A percentile compares a stretch with the other conserved stretches of the same genome.
These are phyloP conservation scores for Picocystis sp. DNA, from an alignment of 163 green algal genomes.

Conservation along the genomic window DNA sequence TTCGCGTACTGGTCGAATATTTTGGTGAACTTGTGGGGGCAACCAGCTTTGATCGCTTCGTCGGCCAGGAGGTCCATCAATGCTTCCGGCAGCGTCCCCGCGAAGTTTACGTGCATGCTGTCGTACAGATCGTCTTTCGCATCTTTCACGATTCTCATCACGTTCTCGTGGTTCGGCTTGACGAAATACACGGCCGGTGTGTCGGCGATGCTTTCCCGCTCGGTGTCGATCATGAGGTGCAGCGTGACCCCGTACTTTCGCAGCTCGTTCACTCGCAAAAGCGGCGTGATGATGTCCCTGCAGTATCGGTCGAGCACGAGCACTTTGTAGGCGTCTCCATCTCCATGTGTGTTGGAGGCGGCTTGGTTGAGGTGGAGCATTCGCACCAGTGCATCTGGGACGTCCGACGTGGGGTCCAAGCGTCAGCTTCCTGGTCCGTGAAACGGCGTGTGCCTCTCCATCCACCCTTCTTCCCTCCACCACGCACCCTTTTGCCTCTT, in stretches of 20 bases:
- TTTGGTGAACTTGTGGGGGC: constrained; percentile 18
- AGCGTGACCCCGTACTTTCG: constrained; percentile 85
- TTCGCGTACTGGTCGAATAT: constrained; percentile 77
- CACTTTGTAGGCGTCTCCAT: constrained; percentile 79
- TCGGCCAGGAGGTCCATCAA: constrained; percentile 74
- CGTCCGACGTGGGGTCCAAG: too few relatives aligned
- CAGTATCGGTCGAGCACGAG: constrained; percentile 77
- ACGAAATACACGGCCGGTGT: constrained; percentile 95
- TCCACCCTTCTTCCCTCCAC: too few relatives aligned
- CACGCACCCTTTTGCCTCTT: too few relatives aligned
- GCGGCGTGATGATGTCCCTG: constrained; percentile 78
- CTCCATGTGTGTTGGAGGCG: background rate
- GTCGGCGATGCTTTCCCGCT: constrained; percentile 85
- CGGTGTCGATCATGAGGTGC: constrained; percentile 70
- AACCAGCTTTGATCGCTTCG: constrained; percentile 34
- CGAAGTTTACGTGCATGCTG: constrained; percentile 83
- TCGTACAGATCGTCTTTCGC: constrained; percentile 64
- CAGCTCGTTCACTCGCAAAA: constrained; percentile 81
- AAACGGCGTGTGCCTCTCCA: too few relatives aligned
- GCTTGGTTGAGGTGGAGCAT: constrained; percentile 1
- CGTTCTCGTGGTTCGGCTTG: constrained; percentile 38
- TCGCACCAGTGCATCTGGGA: constrained; percentile 2
- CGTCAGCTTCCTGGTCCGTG: too few relatives aligned
- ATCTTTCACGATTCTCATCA: constrained; percentile 56
- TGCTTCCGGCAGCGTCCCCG: constrained; percentile 37